Evolutionary conservation across 805 yeast genomes (phyloP).

Genomic region (Ogataea polymorpha): DNA sequence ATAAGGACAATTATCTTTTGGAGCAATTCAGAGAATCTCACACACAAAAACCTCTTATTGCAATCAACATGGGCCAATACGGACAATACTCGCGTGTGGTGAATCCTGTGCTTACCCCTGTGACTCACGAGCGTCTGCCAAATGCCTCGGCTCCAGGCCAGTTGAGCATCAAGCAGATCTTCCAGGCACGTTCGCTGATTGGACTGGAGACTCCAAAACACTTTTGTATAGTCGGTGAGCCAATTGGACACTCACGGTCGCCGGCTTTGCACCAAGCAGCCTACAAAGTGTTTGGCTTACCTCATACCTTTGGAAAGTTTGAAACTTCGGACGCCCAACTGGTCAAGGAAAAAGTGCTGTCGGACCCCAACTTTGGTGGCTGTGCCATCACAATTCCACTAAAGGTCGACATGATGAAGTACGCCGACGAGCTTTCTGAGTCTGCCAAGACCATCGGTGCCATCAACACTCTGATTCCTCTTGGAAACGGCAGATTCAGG

Average conservation of each 20-base stretch:
- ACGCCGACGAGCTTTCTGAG: constrained; percentile 62
- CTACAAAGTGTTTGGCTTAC: constrained; percentile 71
- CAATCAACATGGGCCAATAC: constrained; percentile 71
- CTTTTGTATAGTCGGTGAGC: constrained; percentile 76
- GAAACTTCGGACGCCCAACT: constrained; percentile 64
- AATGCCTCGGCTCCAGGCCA: constrained; percentile 79
- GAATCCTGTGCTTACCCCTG: constrained; percentile 77
- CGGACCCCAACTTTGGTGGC: constrained; percentile 73
- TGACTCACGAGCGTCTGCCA: constrained; percentile 69
- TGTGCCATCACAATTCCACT: constrained; percentile 92
- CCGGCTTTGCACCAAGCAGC: constrained; percentile 84
- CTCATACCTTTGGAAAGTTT: constrained; percentile 62
- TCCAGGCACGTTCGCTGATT: constrained; percentile 50
- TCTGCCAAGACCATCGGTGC: constrained; percentile 88
- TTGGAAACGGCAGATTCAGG: constrained; percentile 44
- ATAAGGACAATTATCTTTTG: constrained; percentile 66
- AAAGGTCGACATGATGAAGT: constrained; percentile 73
- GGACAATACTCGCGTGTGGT: constrained; percentile 81
- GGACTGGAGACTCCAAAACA: constrained; percentile 61
- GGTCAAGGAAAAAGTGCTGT: constrained; percentile 51
- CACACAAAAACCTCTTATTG: constrained; percentile 63
- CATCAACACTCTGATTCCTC: constrained; percentile 78
- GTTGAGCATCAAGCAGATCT: constrained; percentile 62
- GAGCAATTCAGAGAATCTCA: constrained; percentile 67
- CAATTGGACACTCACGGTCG: constrained; percentile 83